Conservation (phyloP, 2,329 filamentous ascomycete genomes). For the Madurella mycetomatis region DNA sequence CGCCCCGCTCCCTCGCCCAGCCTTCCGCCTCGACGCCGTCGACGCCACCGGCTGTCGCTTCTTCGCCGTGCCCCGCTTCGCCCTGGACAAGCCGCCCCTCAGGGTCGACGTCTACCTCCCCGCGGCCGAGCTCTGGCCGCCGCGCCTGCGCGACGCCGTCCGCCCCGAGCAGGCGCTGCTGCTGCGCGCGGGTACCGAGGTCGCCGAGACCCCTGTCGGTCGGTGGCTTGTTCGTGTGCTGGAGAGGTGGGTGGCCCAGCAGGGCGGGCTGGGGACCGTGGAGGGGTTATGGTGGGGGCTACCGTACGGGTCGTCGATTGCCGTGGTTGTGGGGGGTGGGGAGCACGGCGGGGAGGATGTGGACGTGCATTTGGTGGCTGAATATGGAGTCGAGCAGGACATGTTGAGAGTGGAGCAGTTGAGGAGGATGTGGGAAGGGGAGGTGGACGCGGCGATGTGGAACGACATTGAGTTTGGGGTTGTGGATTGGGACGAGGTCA, state of each 20-base stretch:
- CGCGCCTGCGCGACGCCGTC: neutral
- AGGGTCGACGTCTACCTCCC: constrained; percentile 23
- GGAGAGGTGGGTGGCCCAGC: constrained; percentile 11
- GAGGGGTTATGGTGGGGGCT: constrained; percentile 13
- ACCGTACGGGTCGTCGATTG: constrained; percentile 22
- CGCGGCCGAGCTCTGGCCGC: constrained; percentile 15
- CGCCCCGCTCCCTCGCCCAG: neutral
- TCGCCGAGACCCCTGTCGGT: constrained; percentile 2
- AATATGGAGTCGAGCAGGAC: constrained; percentile 23
- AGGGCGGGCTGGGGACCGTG: neutral
- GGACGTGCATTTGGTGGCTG: constrained; percentile 6
- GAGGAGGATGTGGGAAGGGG: constrained; percentile 16
- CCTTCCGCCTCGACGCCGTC: constrained; percentile 20
- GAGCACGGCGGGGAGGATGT: constrained; percentile 8
- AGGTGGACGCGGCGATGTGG: neutral
- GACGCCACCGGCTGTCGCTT: constrained; percentile 17
- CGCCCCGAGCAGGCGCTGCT: constrained; percentile 15
- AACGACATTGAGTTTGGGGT: constrained; percentile 17
- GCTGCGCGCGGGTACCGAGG: neutral
- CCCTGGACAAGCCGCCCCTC: constrained; percentile 16
- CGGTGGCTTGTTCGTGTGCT: constrained; percentile 16
- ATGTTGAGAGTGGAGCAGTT: constrained; percentile 20
- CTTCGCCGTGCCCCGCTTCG: constrained; percentile 19
- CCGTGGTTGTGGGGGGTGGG: constrained; percentile 7
- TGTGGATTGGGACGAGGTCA: constrained; percentile 17